Evolutionary conservation across 306 rosid species (phyloP), one percentile per base, ranked within the genome.

Genomic region (Cucurbita pepo): DNA sequence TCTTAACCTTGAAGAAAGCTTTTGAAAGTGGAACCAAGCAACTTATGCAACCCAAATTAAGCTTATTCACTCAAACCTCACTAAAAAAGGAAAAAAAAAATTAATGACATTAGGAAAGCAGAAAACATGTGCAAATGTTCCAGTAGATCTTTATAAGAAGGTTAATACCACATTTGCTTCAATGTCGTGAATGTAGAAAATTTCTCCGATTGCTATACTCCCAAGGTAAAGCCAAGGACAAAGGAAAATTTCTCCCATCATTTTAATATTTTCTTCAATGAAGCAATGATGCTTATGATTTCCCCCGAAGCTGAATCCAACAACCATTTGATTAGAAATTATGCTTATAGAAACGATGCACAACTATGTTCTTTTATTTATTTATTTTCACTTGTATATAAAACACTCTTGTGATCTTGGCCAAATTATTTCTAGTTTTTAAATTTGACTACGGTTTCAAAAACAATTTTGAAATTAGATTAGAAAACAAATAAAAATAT

Each of bases 221-320:
- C 56, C 72, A 44, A 43, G 41, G 21, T 45, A 25, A 25, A 1
- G 25, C 25, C 25, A 25, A 25, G 25, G 25, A 25, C 25, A 25
- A 25, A 25, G 25, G 25, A 25, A 25, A 25, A 25, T 1, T 25
- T 25, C 25, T 25, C 25, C 65, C 13, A 19, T 18, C 36, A 50
- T 69, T 6, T 69, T 47, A 10, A 15, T 50, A 30, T 36, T 52
- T 51, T 51, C 59, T 52, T 38, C 74, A 70, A 69, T 7, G 22
- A 22, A 48, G 41, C 21, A 47, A 34, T 16, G 48, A 52, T 37
- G 61, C 59, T 85, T 75, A 90, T 76, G 75, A 82, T 93, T 84
- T 88, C 71, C 87, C 85, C 74, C 80, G 86, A 69, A 92, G 81
- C 97, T 92, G 34, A 3, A 83, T 78, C 74, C 44, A 76, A 37